phyloP scores from a whole-genome alignment of 352 stramenopile genomes.

The Globisporangium polare region DNA sequence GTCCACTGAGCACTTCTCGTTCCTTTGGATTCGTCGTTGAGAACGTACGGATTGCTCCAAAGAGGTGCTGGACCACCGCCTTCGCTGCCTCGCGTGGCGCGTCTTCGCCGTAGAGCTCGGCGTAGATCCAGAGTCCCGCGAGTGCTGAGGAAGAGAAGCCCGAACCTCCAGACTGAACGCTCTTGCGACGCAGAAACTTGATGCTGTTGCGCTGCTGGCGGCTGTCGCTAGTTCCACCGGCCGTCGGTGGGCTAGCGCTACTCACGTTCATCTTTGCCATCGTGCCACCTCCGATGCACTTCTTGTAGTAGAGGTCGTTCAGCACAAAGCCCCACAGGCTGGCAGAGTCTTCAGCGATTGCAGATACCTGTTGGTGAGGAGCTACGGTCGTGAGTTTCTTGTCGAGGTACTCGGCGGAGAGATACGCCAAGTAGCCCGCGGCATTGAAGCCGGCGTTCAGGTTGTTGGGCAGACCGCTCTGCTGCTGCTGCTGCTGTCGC shows the following conservation, averaged over 20 bases:
- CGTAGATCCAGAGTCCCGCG: conserved; percentile 41
- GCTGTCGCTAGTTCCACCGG: neutral
- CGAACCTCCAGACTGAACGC: neutral
- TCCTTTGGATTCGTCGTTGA: neutral
- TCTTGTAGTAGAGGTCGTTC: conserved; percentile 24
- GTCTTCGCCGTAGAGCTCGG: conserved; percentile 36
- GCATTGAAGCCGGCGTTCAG: conserved; percentile 5
- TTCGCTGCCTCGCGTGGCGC: conserved; percentile 9
- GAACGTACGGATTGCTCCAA: conserved; percentile 22
- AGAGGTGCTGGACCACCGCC: conserved; percentile 28
- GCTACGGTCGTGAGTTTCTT: neutral
- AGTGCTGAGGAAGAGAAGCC: neutral
- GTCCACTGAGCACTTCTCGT: neutral
- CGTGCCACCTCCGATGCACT: neutral
- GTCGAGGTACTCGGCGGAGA: conserved; percentile 4
- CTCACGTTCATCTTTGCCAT: neutral
- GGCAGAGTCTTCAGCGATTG: neutral
- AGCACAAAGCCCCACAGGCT: conserved; percentile 27
- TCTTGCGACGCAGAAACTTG: conserved; percentile 20
- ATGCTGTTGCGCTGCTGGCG: conserved; percentile 15
- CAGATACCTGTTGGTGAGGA: neutral
- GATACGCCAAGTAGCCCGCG: neutral
- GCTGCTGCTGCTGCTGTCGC: neutral
- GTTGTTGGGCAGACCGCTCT: neutral
- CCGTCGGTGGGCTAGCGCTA: conserved; percentile 1